Percentiles rank a stretch among this genome's conserved stretches.
These are phyloP conservation scores for Boletellus ananas DNA, from an alignment of 768 basidiomycete species.

Conservation along the genomic window DNA sequence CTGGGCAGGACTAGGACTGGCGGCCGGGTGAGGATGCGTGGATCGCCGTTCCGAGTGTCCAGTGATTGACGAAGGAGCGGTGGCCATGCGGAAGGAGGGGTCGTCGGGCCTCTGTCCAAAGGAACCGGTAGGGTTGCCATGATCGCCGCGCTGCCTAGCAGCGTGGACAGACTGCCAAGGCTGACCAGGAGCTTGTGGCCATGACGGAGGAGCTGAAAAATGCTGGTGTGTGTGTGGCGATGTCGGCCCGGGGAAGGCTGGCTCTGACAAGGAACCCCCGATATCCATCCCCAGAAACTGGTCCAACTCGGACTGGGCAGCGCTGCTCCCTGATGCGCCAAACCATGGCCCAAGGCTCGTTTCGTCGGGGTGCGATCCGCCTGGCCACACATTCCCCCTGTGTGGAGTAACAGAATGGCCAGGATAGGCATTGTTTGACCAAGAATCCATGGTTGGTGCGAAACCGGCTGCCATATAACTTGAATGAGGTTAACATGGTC, in stretches of 20 bases:
- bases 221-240: not conserved
- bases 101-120: not conserved
- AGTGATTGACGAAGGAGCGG: not conserved
- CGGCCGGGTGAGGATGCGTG: not conserved
- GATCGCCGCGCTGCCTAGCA: not conserved
- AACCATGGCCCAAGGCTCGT: not conserved
- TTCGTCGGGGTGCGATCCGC: not conserved
- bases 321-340: not conserved
- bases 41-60: not conserved
- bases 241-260: not conserved
- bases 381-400: not conserved
- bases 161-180: not conserved
- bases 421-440: not conserved
- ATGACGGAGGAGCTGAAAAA: not conserved
- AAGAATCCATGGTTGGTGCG: not conserved
- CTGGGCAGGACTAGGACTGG: not conserved
- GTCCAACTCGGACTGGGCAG: not conserved
- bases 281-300: not conserved
- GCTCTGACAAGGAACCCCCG: not conserved
- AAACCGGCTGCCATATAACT: not conserved
- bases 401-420: not conserved
- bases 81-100: not conserved
- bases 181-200: not conserved
- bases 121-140: not conserved
- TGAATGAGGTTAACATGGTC: not conserved